Evolutionary conservation across 1,284 basidiomycete species (phyloP).

Genomic region (Psilocybe mexicana): DNA sequence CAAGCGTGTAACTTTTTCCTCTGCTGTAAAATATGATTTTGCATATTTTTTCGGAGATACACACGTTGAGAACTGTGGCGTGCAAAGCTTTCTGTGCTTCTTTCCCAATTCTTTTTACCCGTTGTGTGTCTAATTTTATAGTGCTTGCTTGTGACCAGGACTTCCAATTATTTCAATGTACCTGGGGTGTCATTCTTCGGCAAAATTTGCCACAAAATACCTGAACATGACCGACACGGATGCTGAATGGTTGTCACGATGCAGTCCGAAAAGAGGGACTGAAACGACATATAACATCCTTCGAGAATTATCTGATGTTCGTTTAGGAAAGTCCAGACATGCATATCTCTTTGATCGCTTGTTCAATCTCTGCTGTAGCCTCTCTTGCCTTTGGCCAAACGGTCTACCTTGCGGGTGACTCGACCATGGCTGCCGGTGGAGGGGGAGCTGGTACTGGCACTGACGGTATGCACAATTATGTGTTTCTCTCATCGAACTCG

Average conservation of each 20-base stretch:
- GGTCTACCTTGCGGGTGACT: not conserved
- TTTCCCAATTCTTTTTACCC: not conserved
- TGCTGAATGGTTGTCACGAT: not conserved
- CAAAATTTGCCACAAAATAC: not conserved
- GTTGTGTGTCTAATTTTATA: not conserved
- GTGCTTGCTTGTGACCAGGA: slow-evolving; percentile 1
- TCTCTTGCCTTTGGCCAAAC: slow-evolving; percentile 1
- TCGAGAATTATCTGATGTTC: not conserved
- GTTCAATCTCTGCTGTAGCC: slow-evolving; percentile 19
- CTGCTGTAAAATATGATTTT: too few species aligned
- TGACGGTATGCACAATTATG: slow-evolving; percentile 4
- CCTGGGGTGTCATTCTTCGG: slow-evolving; percentile 6
- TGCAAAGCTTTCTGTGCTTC: too few species aligned
- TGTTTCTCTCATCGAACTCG: not conserved
- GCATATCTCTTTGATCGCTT: slow-evolving; percentile 13
- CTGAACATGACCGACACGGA: not conserved
- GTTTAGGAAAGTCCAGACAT: slow-evolving; percentile 11
- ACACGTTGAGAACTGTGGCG: too few species aligned
- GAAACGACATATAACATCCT: too few species aligned
- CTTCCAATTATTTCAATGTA: not conserved
- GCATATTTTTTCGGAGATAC: too few species aligned
- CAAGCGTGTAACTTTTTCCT: too few species aligned
- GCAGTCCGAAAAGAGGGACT: not conserved
- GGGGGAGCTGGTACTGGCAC: slow-evolving; percentile 38
- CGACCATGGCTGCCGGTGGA: slow-evolving; percentile 24